phyloP scores from a whole-genome alignment of 2,329 filamentous ascomycete species.

The Fusarium chlamydosporum region DNA sequence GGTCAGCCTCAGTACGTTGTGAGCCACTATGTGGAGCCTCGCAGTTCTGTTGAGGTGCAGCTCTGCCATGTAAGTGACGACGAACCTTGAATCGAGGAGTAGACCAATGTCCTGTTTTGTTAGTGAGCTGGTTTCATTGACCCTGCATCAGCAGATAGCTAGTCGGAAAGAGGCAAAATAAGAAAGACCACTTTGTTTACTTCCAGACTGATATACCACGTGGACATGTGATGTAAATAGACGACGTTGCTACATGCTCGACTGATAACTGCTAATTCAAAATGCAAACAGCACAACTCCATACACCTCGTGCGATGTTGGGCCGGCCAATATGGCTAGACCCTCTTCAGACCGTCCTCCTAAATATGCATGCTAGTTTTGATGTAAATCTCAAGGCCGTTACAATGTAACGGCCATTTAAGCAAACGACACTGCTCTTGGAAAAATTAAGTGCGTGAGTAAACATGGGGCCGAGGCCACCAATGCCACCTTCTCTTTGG shows the following conservation, averaged over 20 bases:
- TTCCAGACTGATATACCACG: neutral
- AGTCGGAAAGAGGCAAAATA: neutral
- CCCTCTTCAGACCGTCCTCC: constrained; percentile 26
- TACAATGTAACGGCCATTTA: constrained; percentile 29
- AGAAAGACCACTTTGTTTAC: neutral
- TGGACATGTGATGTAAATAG: constrained; percentile 21
- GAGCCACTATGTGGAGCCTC: neutral
- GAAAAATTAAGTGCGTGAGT: constrained; percentile 36
- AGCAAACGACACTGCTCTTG: constrained; percentile 35
- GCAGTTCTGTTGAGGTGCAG: neutral
- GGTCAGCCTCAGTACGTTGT: neutral
- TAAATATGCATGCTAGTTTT: constrained; percentile 37
- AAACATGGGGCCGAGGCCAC: constrained; percentile 33
- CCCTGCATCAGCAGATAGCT: neutral
- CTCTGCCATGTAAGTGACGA: constrained; percentile 7
- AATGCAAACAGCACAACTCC: constrained; percentile 33
- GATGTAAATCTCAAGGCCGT: constrained; percentile 25
- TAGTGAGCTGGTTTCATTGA: neutral
- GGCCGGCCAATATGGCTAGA: constrained; percentile 15
- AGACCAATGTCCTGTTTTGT: neutral
- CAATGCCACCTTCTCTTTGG: constrained; percentile 11
- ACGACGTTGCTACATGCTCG: constrained; percentile 24
- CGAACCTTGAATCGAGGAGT: neutral
- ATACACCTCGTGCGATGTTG: constrained; percentile 30
- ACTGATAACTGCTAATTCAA: constrained; percentile 37